phyloP scores from a whole-genome alignment of 345 rosid genomes.

The Trapa bicornis region DNA sequence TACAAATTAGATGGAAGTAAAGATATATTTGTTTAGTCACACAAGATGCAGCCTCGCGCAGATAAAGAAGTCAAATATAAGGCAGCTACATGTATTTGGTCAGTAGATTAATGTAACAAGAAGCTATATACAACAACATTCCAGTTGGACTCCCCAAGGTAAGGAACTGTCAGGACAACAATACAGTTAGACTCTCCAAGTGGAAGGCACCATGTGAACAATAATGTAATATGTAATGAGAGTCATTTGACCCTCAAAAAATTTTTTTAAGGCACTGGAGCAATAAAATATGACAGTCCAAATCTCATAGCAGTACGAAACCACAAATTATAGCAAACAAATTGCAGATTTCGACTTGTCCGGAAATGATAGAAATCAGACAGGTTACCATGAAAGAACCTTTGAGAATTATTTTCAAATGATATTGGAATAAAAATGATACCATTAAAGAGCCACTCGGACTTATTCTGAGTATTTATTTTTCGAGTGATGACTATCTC shows the following conservation, averaged over 20 bases:
- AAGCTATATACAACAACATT: neutral
- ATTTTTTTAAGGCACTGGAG: neutral
- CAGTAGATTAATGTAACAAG: neutral
- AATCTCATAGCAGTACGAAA: neutral
- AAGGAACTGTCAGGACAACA: neutral
- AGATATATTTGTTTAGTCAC: neutral
- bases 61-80: neutral
- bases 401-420: neutral
- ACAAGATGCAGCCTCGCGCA: neutral
- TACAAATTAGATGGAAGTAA: neutral
- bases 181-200: neutral
- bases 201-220: neutral
- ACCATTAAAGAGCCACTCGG: slow-evolving; percentile 87
- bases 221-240: neutral
- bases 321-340: neutral
- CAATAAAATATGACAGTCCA: neutral
- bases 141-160: neutral
- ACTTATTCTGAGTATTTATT: slow-evolving; percentile 72
- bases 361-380: slow-evolving; percentile 1
- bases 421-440: slow-evolving; percentile 12
- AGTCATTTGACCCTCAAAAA: neutral
- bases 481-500: slow-evolving; percentile 43
- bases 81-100: neutral
- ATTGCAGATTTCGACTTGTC: neutral
- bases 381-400: neutral